A percentile compares a stretch with the other conserved stretches of the same genome.
Conservation (phyloP, 1,139 yeast genomes). For the Williopsis jadinii region DNA sequence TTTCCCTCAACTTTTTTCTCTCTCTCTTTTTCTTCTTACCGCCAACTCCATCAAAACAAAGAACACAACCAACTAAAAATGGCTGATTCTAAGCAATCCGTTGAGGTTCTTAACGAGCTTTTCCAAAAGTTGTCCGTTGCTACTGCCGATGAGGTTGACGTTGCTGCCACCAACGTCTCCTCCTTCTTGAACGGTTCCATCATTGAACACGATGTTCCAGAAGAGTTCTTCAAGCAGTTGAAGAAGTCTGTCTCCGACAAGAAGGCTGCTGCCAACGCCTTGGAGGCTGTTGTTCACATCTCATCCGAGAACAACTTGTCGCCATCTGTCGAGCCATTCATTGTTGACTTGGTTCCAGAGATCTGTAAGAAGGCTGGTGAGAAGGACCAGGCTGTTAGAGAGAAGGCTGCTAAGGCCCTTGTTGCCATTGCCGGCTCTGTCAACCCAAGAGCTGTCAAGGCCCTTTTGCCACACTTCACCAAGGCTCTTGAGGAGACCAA, state of each 20-base stretch:
- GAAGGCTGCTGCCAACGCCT: conserved; percentile 75
- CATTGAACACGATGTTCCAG: conserved; percentile 98
- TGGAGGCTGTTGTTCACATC: conserved; percentile 79
- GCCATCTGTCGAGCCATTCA: conserved; percentile 92
- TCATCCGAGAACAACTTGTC: conserved; percentile 73
- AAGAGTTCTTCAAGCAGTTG: conserved; percentile 74
- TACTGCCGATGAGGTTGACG: conserved; percentile 70
- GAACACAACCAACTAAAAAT: conserved; percentile 16
- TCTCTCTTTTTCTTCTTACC: conserved; percentile 4
- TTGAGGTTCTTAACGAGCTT: conserved; percentile 84
- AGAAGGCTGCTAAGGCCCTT: conserved; percentile 67
- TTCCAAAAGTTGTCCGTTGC: conserved; percentile 91
- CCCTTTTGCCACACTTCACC: conserved; percentile 75
- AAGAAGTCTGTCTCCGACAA: conserved; percentile 70
- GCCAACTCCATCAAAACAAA: neutral
- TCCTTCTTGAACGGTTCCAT: conserved; percentile 94
- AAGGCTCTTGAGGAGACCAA: conserved; percentile 62
- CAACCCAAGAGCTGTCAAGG: conserved; percentile 92
- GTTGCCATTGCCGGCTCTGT: conserved; percentile 70
- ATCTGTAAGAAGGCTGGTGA: conserved; percentile 84
- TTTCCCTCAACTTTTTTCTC: conserved; percentile 5
- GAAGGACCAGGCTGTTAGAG: conserved; percentile 72
- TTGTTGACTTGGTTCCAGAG: conserved; percentile 66
- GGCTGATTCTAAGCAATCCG: conserved; percentile 39
- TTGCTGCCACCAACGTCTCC: conserved; percentile 86